Conservation (phyloP, 352 stramenopile genomes). For the Phytophthora pistaciae region DNA sequence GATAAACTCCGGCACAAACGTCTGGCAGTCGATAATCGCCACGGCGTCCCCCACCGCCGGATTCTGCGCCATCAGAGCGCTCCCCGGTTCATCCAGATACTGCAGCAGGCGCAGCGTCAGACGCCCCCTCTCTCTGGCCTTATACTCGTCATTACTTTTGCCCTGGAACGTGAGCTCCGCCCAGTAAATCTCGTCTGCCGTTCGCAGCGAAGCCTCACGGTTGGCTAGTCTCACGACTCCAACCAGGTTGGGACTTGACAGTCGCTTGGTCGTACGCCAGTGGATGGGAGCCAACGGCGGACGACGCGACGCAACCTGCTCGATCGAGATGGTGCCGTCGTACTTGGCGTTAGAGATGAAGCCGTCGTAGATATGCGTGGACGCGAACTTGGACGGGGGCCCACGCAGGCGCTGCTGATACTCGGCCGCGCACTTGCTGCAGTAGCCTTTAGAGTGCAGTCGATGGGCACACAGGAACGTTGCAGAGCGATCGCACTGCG, state of each 20-base stretch:
- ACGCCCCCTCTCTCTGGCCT: constrained; percentile 61
- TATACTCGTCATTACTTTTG: constrained; percentile 71
- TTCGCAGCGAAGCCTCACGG: constrained; percentile 52
- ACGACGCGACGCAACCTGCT: constrained; percentile 65
- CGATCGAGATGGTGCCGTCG: constrained; percentile 72
- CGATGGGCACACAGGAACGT: constrained; percentile 73
- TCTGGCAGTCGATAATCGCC: constrained; percentile 89
- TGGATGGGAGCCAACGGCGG: constrained; percentile 71
- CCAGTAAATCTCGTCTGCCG: constrained; percentile 76
- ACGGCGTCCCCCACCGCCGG: constrained; percentile 63
- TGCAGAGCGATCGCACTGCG: constrained; percentile 53
- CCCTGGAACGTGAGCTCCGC: constrained; percentile 80
- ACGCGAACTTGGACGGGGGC: constrained; percentile 61
- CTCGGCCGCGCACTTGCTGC: constrained; percentile 58
- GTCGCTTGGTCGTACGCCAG: constrained; percentile 83
- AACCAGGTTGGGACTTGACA: constrained; percentile 85
- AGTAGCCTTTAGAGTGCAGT: constrained; percentile 67
- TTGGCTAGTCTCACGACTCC: constrained; percentile 75
- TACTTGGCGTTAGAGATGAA: constrained; percentile 56
- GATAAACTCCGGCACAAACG: constrained; percentile 90
- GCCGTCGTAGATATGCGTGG: constrained; percentile 87
- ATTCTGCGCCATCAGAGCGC: constrained; percentile 54
- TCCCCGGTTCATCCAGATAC: constrained; percentile 72
- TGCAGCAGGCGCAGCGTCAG: constrained; percentile 80
- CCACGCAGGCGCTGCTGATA: constrained; percentile 64